These are phyloP conservation scores for Aspergillus sergii DNA, from an alignment of 2,329 filamentous ascomycete species.

Conservation along the genomic window DNA sequence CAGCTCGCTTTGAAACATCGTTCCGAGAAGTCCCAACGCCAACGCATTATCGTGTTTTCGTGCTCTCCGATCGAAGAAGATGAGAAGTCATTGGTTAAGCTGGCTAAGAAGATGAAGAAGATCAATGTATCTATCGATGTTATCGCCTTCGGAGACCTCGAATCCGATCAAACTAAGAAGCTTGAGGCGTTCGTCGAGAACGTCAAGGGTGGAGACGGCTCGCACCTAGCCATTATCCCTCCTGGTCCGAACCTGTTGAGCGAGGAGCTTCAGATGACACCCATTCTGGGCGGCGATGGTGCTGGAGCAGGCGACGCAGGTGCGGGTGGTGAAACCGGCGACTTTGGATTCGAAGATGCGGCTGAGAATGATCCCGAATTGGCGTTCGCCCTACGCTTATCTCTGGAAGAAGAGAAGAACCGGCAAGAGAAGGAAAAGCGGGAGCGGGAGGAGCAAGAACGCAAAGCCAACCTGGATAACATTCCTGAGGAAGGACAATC, in stretches of 20 bases:
- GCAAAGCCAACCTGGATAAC: conserved; percentile 75
- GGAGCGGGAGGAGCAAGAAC: conserved; percentile 70
- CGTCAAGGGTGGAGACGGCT: conserved; percentile 89
- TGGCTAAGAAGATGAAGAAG: conserved; percentile 99
- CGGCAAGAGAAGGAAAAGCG: conserved; percentile 83
- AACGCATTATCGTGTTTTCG: conserved; percentile 95
- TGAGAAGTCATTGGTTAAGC: conserved; percentile 82
- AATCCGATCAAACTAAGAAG: conserved; percentile 85
- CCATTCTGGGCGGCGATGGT: conserved; percentile 84
- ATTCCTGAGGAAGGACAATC: conserved; percentile 78
- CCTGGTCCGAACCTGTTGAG: conserved; percentile 90
- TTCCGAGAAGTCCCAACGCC: conserved; percentile 94
- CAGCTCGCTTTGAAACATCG: conserved; percentile 96
- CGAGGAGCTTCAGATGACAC: conserved; percentile 85
- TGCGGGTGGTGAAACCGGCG: conserved; percentile 58
- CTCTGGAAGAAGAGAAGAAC: conserved; percentile 96
- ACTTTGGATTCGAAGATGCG: conserved; percentile 79
- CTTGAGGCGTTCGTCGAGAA: conserved; percentile 90
- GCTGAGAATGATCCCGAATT: conserved; percentile 84
- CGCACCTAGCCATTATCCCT: conserved; percentile 85
- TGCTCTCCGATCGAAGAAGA: conserved; percentile 91
- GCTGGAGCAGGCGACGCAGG: conserved; percentile 55
- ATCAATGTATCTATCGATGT: conserved; percentile 92
- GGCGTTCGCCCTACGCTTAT: conserved; percentile 92
- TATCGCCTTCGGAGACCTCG: conserved; percentile 89